Conservation (phyloP, 495 filamentous ascomycete genomes). For the Geoglossum glabrum region DNA sequence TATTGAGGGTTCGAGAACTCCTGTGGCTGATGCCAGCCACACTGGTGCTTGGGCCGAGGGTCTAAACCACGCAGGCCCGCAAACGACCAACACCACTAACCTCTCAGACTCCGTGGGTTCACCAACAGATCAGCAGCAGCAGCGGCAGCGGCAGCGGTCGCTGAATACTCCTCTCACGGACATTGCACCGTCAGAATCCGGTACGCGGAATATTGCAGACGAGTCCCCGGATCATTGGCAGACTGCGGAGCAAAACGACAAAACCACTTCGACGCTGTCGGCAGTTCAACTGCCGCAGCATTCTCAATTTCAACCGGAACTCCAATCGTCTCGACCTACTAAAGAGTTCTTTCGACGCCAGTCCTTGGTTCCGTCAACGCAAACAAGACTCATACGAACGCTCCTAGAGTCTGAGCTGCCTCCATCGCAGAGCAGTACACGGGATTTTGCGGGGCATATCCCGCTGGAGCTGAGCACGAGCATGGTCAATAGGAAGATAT, state of each 20-base stretch:
- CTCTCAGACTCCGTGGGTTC: background rate
- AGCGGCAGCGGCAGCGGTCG: background rate
- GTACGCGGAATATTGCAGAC: background rate
- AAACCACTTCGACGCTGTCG: background rate
- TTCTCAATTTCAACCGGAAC: background rate
- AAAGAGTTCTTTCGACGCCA: conserved; percentile 25
- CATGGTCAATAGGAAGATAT: conserved; percentile 66
- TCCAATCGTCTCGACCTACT: background rate
- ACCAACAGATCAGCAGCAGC: background rate
- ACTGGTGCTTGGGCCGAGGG: background rate
- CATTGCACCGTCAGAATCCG: background rate
- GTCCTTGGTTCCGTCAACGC: conserved; percentile 27
- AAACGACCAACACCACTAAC: background rate
- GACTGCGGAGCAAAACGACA: background rate
- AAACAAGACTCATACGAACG: conserved; percentile 24
- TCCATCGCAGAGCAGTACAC: background rate
- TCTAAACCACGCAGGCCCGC: background rate
- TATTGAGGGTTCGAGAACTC: background rate
- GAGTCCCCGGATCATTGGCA: background rate
- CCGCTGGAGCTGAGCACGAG: conserved; percentile 16
- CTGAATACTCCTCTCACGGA: background rate
- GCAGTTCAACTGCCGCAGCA: background rate
- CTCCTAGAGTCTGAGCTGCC: conserved; percentile 7
- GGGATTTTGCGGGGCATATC: conserved; percentile 9
- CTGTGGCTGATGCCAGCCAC: background rate